These are phyloP conservation scores for Flaveria bidentis DNA, from an alignment of 129 eudicot species.

Conservation along the genomic window DNA sequence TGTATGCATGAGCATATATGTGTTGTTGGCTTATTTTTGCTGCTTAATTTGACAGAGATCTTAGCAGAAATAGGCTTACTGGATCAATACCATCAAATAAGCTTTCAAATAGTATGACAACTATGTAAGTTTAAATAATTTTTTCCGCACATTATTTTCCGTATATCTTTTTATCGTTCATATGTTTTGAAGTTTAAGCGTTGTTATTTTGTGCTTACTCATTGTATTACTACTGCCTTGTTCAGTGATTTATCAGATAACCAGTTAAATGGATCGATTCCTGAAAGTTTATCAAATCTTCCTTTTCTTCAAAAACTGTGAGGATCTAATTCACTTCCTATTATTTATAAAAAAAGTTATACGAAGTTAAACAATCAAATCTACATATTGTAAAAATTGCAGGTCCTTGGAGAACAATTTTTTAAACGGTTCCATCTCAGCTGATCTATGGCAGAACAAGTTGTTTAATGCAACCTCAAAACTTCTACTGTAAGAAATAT, in stretches of 20 bases:
- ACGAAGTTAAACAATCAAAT: background rate
- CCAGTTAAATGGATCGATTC: slow-evolving; percentile 65
- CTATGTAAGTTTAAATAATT: slow-evolving; percentile 48
- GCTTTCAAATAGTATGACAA: slow-evolving; percentile 55
- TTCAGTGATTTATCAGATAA: slow-evolving; percentile 72
- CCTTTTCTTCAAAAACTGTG: slow-evolving; percentile 75
- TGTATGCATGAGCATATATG: background rate
- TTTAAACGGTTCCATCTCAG: slow-evolving; percentile 61
- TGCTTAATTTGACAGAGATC: slow-evolving; percentile 51
- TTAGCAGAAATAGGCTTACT: slow-evolving; percentile 64
- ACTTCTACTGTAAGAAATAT: slow-evolving; percentile 62
- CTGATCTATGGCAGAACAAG: slow-evolving; percentile 61
- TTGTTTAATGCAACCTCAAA: slow-evolving; percentile 51
- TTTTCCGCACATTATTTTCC: background rate
- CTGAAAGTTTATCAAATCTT: slow-evolving; percentile 57
- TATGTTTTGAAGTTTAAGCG: background rate
- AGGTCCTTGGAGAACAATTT: slow-evolving; percentile 68
- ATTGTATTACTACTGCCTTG: background rate
- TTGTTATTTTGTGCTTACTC: background rate
- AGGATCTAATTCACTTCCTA: slow-evolving; percentile 27
- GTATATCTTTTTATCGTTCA: background rate
- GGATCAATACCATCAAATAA: slow-evolving; percentile 60
- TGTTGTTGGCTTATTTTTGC: slow-evolving; percentile 19
- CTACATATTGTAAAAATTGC: slow-evolving; percentile 20
- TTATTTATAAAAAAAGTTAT: background rate